Percentiles rank a stretch among this genome's conserved stretches.
These are phyloP conservation scores for Umbellularia californica DNA, from an alignment of 164 flowering plant species.

Conservation along the genomic window DNA sequence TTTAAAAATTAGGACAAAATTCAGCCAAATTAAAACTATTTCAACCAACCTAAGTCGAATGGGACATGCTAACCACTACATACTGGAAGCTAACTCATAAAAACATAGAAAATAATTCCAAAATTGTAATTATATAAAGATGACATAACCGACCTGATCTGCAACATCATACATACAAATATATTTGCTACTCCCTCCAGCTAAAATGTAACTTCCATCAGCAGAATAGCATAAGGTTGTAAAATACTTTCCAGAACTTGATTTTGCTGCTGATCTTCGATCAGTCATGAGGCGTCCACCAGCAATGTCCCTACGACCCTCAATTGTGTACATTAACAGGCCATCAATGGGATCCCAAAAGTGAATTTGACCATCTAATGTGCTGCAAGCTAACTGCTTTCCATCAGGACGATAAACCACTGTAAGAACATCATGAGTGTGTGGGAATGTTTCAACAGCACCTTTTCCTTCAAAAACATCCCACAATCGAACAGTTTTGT, in stretches of 20 bases:
- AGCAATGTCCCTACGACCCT: constrained; percentile 94
- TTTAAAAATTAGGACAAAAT: too few relatives aligned
- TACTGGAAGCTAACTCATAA: background rate
- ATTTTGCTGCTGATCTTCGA: constrained; percentile 89
- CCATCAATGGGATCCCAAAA: constrained; percentile 97
- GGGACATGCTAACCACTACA: background rate
- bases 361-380: constrained; percentile 89
- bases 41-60: background rate
- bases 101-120: background rate
- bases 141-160: constrained; percentile 62
- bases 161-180: constrained; percentile 97
- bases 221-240: constrained; percentile 91
- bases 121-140: background rate
- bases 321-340: constrained; percentile 80
- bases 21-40: too few relatives aligned
- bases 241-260: constrained; percentile 87
- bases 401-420: constrained; percentile 96
- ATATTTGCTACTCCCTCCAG: constrained; percentile 92
- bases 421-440: constrained; percentile 94
- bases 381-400: constrained; percentile 88
- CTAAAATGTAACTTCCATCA: constrained; percentile 95
- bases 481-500: constrained; percentile 89
- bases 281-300: constrained; percentile 98
- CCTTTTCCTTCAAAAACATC: constrained; percentile 93
- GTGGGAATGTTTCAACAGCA: constrained; percentile 81